Percentiles rank a stretch among this genome's conserved stretches.
phyloP scores from a whole-genome alignment of 768 basidiomycete species.

The Macrolepiota fuliginosa region DNA sequence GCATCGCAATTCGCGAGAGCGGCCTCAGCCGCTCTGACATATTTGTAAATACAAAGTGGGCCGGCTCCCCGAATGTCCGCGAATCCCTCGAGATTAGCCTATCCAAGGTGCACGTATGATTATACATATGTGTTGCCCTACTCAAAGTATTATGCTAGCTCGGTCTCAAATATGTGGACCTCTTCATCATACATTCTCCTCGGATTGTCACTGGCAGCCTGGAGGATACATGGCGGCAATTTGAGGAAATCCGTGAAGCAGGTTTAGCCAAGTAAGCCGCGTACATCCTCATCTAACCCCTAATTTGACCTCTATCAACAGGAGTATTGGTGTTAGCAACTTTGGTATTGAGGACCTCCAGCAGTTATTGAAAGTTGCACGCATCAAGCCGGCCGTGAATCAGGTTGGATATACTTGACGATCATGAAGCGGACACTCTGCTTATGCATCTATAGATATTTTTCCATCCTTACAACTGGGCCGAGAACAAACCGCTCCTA shows the following conservation, averaged over 20 bases:
- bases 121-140: not conserved
- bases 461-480: constrained; percentile 70
- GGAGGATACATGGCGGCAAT: constrained; percentile 48
- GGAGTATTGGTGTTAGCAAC: constrained; percentile 77
- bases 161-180: constrained; percentile 56
- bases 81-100: constrained; percentile 47
- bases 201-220: constrained; percentile 26
- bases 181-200: constrained; percentile 70
- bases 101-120: constrained; percentile 37
- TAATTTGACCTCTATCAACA: constrained; percentile 23
- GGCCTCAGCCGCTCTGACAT: constrained; percentile 43
- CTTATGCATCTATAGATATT: constrained; percentile 43
- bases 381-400: constrained; percentile 65
- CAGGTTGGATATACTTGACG: constrained; percentile 35
- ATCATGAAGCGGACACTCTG: constrained; percentile 18
- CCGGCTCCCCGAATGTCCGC: constrained; percentile 32
- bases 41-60: constrained; percentile 57
- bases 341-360: constrained; percentile 53
- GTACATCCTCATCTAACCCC: not conserved
- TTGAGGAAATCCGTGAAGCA: constrained; percentile 51
- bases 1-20: constrained; percentile 29
- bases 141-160: constrained; percentile 38
- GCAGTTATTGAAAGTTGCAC: constrained; percentile 45
- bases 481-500: constrained; percentile 49
- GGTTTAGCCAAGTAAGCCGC: constrained; percentile 38